A percentile compares a stretch with the other conserved stretches of the same genome.
Evolutionary conservation across 2,329 filamentous ascomycete species (phyloP).

Genomic region (Xylariaceae sp.): DNA sequence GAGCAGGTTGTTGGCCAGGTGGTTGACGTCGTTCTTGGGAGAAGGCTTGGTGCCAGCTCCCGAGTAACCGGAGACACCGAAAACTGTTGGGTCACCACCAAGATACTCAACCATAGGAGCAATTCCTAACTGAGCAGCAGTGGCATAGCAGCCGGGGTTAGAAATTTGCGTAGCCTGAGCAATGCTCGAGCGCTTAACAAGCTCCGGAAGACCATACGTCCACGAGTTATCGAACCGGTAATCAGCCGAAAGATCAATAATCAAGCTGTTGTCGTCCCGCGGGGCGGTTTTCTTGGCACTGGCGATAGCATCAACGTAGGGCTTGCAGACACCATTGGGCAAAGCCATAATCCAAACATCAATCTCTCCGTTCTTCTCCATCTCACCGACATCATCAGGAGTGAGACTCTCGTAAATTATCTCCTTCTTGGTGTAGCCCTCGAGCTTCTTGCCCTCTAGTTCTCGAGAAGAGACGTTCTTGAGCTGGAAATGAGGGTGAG

Average conservation of each 20-base stretch:
- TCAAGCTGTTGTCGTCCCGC: conserved; percentile 59
- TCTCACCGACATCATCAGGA: conserved; percentile 77
- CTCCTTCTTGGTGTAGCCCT: conserved; percentile 86
- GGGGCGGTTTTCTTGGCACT: conserved; percentile 10
- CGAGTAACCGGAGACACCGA: conserved; percentile 91
- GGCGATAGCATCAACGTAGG: conserved; percentile 72
- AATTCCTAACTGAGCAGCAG: conserved; percentile 85
- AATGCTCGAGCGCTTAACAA: conserved; percentile 73
- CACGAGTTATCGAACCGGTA: conserved; percentile 82
- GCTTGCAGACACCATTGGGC: conserved; percentile 91
- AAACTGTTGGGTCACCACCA: conserved; percentile 74
- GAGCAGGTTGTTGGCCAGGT: conserved; percentile 82
- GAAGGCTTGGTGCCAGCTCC: conserved; percentile 92
- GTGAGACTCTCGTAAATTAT: conserved; percentile 88
- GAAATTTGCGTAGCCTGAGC: conserved; percentile 76
- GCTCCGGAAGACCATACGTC: conserved; percentile 87
- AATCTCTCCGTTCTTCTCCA: conserved; percentile 79
- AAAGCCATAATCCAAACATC: conserved; percentile 98
- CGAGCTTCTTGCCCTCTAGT: conserved; percentile 77
- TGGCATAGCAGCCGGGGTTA: conserved; percentile 95
- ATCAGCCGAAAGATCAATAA: conserved; percentile 91
- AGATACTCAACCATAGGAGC: conserved; percentile 74
- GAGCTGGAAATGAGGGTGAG: conserved; percentile 86
- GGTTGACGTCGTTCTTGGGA: conserved; percentile 85
- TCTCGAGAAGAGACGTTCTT: conserved; percentile 91